Conservation (phyloP, 2,329 filamentous ascomycete genomes). For the Ilyonectria mors-panacis region DNA sequence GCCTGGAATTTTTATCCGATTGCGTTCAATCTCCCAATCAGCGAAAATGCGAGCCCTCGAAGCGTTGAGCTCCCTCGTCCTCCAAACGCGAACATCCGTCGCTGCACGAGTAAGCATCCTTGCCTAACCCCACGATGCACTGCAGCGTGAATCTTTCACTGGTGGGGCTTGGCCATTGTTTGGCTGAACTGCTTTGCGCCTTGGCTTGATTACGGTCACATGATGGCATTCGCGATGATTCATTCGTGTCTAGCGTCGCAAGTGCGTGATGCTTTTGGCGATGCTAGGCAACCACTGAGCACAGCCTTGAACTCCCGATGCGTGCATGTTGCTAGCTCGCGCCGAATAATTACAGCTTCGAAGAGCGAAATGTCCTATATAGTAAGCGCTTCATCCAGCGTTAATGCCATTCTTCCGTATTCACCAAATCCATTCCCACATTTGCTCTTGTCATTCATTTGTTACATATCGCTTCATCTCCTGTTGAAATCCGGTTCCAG, state of each 20-base stretch:
- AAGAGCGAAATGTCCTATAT: not conserved
- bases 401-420: not conserved
- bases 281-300: slow-evolving; percentile 13
- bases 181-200: not conserved
- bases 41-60: not conserved
- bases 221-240: slow-evolving; percentile 16
- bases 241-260: not conserved
- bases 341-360: not conserved
- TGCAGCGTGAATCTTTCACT: slow-evolving; percentile 9
- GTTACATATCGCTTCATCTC: not conserved
- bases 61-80: not conserved
- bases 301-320: slow-evolving; percentile 4
- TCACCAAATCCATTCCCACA: not conserved
- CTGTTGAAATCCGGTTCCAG: not conserved
- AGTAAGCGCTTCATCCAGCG: not conserved
- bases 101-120: not conserved
- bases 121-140: not conserved
- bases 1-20: not conserved
- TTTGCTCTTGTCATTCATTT: not conserved
- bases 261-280: not conserved
- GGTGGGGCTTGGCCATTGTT: not conserved
- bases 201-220: not conserved
- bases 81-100: not conserved
- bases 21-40: not conserved
- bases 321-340: not conserved